Base-by-base conservation (phyloP, 345 rosid genomes). In the Capsella bursapastoris region DNA sequence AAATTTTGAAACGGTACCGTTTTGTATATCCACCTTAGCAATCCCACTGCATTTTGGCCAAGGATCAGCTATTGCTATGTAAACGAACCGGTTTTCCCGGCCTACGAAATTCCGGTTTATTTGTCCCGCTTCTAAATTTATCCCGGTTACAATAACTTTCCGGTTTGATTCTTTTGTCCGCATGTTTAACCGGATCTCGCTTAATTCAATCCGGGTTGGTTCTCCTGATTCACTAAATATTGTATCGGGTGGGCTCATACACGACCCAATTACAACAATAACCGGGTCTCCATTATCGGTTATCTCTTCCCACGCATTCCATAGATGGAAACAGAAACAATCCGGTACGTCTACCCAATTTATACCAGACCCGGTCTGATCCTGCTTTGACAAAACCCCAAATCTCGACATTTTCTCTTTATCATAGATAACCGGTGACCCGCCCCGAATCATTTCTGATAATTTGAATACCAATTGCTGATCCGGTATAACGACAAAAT, bases 281-380 rank as follows among this genome's bases (percentile, higher is more conserved):
- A 76, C 71, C 31, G 80, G 71, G 22, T 83, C 86, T 4, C 87
- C 86, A 2, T 64, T 57, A 1, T 59, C 73, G 2, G 71, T 61
- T 16, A 0, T 74, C 74, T 86, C 96, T 51, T 92, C 96, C 97
- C 97, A 89, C 16, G 93, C 87, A 56, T 89, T 92, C 86, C 86
- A 89, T 16, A 89, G 57, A 81, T 91, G 97, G 73, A 91, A 87
- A 72, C 92, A 89, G 43, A 89, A 89, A 40, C 87, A 84, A 57
- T 69, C 72, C 0, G 90, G 88, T 14, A 80, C 88, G 6, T 86
- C 83, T 11, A 89, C 25, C 96, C 96, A 89, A 41, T 8, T 70
- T 14, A 89, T 80, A 10, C 60, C 69, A 0, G 87, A 84, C 4
- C 81, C 87, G 38, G 77, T 73, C 9, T 1, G 40, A n/a, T 83